Conservation (phyloP, 208 protist species). For the Sergeia podlipaevii region DNA sequence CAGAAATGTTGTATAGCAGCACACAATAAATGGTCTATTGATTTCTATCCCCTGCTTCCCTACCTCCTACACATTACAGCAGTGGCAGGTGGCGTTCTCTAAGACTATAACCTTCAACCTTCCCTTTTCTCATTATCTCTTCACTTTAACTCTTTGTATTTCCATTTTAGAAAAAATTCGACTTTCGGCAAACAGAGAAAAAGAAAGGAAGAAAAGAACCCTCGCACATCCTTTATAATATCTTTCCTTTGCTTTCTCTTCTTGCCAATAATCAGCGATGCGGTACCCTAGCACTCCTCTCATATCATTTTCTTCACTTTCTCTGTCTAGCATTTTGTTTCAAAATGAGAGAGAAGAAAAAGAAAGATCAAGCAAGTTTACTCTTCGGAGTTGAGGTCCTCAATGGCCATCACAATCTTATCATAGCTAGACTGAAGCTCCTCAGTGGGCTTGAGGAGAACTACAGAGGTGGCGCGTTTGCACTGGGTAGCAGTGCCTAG, state of each 20-base stretch:
- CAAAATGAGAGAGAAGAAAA: too few relatives aligned
- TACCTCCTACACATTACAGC: too few relatives aligned
- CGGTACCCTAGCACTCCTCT: background rate
- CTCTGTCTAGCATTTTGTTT: background rate
- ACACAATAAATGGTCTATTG: too few relatives aligned
- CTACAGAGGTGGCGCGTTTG: constrained; percentile 92
- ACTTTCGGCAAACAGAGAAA: too few relatives aligned
- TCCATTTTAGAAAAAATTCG: too few relatives aligned
- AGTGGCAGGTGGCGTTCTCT: too few relatives aligned
- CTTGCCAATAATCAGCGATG: background rate
- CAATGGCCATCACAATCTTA: constrained; percentile 85
- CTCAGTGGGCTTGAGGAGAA: constrained; percentile 85
- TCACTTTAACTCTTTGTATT: too few relatives aligned
- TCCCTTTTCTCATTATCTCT: too few relatives aligned
- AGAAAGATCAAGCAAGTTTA: too few relatives aligned
- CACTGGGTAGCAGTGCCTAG: constrained; percentile 90
- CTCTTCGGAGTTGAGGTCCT: constrained; percentile 78
- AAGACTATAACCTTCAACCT: too few relatives aligned
- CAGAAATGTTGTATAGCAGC: too few relatives aligned
- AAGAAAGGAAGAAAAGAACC: background rate
- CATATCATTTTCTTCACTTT: background rate
- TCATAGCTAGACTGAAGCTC: constrained; percentile 84
- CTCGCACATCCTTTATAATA: background rate
- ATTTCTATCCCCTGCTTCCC: too few relatives aligned
- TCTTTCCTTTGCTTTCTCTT: background rate